Conservation (phyloP, 352 stramenopile genomes). For the Blastocystis sp. region DNA sequence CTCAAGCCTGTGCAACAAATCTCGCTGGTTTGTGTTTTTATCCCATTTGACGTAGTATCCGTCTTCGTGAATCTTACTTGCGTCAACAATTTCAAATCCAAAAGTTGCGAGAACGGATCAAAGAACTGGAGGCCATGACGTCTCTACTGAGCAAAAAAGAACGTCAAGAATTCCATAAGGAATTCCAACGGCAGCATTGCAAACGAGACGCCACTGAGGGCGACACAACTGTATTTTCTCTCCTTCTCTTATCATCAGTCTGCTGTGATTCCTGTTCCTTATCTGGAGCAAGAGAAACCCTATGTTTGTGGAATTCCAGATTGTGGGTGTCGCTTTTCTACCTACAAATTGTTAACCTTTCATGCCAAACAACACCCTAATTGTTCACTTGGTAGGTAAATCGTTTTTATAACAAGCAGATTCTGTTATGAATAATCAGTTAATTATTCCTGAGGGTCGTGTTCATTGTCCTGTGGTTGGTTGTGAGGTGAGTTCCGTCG, state of each 20-base stretch:
- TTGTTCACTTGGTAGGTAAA: not conserved
- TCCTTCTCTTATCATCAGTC: not conserved
- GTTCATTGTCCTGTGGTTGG: constrained; percentile 47
- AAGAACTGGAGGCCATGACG: constrained; percentile 36
- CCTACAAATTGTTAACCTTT: constrained; percentile 27
- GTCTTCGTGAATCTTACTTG: constrained; percentile 33
- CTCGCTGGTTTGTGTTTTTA: not conserved
- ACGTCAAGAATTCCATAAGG: constrained; percentile 36
- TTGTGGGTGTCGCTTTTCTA: constrained; percentile 35
- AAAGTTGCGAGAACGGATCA: constrained; percentile 34
- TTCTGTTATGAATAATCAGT: constrained; percentile 17
- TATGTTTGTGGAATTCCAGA: constrained; percentile 9
- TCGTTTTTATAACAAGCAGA: not conserved
- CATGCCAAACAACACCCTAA: constrained; percentile 1
- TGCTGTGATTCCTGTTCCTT: not conserved
- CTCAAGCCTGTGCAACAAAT: constrained; percentile 38
- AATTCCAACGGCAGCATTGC: not conserved
- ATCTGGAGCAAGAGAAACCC: constrained; percentile 50
- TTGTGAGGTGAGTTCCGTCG: not conserved
- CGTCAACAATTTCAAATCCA: constrained; percentile 39
- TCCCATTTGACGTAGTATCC: not conserved
- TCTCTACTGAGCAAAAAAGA: constrained; percentile 11
- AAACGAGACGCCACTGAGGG: not conserved
- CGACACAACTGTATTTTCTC: not conserved
- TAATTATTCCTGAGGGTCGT: constrained; percentile 19